Evolutionary conservation across 257 asterid species (phyloP).

Genomic region (Marsdenia floribunda): DNA sequence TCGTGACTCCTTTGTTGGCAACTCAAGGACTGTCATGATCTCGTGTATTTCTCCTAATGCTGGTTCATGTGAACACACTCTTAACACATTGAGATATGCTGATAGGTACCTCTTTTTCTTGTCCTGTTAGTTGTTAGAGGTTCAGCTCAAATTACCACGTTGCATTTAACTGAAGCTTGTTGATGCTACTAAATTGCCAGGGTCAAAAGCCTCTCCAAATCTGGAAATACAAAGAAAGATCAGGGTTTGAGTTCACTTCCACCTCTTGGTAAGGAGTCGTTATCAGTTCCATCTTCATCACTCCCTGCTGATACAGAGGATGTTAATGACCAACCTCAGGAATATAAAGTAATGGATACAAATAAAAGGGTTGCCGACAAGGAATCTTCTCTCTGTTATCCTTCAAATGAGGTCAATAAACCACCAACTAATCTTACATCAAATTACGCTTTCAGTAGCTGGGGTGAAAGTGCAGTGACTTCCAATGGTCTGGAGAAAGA

Average conservation of each 20-base stretch:
- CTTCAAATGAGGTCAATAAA: constrained; percentile 44
- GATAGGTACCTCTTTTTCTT: constrained; percentile 47
- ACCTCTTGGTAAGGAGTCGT: constrained; percentile 51
- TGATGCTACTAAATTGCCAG: constrained; percentile 36
- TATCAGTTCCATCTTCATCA: constrained; percentile 47
- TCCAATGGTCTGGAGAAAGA: constrained; percentile 41
- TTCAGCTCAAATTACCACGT: neutral
- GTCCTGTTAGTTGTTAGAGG: neutral
- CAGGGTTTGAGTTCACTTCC: constrained; percentile 46
- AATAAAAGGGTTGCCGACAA: constrained; percentile 50
- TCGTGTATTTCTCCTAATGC: constrained; percentile 96
- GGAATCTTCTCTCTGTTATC: constrained; percentile 47
- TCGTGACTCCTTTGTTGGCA: constrained; percentile 95
- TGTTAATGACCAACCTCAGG: constrained; percentile 46
- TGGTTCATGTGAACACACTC: constrained; percentile 97
- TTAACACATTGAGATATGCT: constrained; percentile 94
- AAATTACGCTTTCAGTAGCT: constrained; percentile 38
- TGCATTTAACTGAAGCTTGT: constrained; percentile 19
- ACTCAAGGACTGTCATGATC: constrained; percentile 94
- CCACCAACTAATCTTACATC: constrained; percentile 43
- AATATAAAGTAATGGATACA: constrained; percentile 47
- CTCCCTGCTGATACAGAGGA: constrained; percentile 53
- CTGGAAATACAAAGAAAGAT: constrained; percentile 77
- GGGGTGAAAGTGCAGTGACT: constrained; percentile 46
- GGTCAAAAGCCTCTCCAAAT: constrained; percentile 90